A percentile compares a stretch with the other conserved stretches of the same genome.
Evolutionary conservation across 1,284 basidiomycete genomes (phyloP).

Genomic region (Gomphus bonarii): DNA sequence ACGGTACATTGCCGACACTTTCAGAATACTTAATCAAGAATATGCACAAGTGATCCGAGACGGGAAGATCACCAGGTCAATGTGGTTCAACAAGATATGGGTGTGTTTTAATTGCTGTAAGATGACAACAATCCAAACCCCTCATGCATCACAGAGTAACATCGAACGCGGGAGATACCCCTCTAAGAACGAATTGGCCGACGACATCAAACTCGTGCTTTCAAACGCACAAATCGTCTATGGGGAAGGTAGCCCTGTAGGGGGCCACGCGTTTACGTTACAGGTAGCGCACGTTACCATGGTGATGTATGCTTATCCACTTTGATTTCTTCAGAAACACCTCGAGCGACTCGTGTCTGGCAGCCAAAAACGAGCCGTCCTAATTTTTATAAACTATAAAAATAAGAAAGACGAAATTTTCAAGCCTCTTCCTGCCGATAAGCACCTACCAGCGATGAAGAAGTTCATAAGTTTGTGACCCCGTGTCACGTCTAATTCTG

Average conservation of each 20-base stretch:
- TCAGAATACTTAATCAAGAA: neutral
- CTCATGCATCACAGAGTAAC: neutral
- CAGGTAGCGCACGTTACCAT: neutral
- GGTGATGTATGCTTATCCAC: neutral
- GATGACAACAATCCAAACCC: neutral
- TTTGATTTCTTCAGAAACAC: neutral
- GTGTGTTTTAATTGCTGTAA: neutral
- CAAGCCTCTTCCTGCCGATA: neutral
- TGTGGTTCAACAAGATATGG: neutral
- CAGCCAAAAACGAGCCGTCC: neutral
- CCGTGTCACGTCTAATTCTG: neutral
- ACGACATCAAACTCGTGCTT: neutral
- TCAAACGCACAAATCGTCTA: neutral
- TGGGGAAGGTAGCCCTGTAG: neutral
- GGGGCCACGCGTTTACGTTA: neutral
- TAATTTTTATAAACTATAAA: neutral
- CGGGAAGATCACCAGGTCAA: neutral
- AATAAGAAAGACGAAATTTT: neutral
- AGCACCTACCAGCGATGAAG: neutral
- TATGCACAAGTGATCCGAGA: neutral
- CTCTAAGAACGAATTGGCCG: neutral
- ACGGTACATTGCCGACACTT: neutral
- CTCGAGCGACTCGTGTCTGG: neutral
- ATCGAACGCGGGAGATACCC: neutral
- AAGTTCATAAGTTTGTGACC: neutral